Conservation (phyloP, 2,329 filamentous ascomycete genomes). For the Colletotrichum sojae region DNA sequence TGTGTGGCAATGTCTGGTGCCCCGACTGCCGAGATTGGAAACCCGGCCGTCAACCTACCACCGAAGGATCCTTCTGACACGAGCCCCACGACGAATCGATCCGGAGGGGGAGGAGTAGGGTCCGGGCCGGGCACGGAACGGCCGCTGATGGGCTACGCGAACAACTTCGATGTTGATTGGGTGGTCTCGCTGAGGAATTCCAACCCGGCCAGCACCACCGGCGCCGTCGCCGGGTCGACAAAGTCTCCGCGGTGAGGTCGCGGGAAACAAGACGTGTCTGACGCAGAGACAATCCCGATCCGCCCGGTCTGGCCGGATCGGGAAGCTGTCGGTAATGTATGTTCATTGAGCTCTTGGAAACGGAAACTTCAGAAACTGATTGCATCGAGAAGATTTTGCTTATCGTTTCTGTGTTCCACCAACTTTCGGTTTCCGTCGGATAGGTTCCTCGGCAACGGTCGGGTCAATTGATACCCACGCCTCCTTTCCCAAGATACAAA, state of each 20-base stretch:
- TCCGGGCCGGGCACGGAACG: not conserved
- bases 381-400: too few species aligned
- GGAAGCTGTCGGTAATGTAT: too few species aligned
- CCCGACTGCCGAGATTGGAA: not conserved
- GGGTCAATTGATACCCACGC: too few species aligned
- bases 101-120: too few species aligned
- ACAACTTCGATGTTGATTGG: constrained; percentile 19
- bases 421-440: too few species aligned
- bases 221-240: constrained; percentile 2
- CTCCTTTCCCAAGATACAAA: too few species aligned
- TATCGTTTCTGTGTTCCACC: too few species aligned
- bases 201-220: not conserved
- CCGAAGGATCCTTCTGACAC: not conserved
- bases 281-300: not conserved
- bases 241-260: not conserved
- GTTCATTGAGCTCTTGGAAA: too few species aligned
- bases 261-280: not conserved
- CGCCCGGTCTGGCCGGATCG: too few species aligned
- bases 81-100: not conserved
- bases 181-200: not conserved
- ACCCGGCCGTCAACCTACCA: not conserved
- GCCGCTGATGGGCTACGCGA: constrained; percentile 3
- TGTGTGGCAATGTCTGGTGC: not conserved
- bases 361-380: too few species aligned
- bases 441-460: too few species aligned